phyloP scores from a whole-genome alignment of 495 filamentous ascomycete genomes.

The Aspergillus bertholletiae region DNA sequence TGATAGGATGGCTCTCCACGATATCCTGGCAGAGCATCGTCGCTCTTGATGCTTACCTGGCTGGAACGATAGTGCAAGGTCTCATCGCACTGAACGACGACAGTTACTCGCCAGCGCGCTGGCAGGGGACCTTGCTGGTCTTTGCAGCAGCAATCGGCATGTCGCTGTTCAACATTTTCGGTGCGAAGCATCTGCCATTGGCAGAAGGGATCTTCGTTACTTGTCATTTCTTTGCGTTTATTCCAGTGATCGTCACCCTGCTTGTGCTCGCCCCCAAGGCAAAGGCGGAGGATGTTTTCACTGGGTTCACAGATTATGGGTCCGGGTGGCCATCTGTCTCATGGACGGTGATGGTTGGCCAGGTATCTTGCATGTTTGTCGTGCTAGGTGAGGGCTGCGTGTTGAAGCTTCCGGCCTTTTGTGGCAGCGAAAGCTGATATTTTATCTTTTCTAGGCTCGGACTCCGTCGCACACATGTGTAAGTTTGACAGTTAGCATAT shows the following conservation, averaged over 20 bases:
- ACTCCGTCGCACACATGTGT: constrained; percentile 1
- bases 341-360: constrained; percentile 47
- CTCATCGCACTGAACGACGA: constrained; percentile 36
- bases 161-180: constrained; percentile 40
- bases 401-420: neutral
- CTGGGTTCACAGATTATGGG: constrained; percentile 43
- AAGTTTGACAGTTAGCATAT: neutral
- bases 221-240: constrained; percentile 39
- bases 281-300: constrained; percentile 40
- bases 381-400: constrained; percentile 17
- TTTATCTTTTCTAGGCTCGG: neutral
- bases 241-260: constrained; percentile 30
- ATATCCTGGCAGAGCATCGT: constrained; percentile 38
- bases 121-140: constrained; percentile 45
- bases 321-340: constrained; percentile 43
- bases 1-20: constrained; percentile 46
- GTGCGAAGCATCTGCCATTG: constrained; percentile 32
- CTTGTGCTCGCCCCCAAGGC: constrained; percentile 39
- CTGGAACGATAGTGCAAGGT: constrained; percentile 43
- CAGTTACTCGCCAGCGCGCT: constrained; percentile 28
- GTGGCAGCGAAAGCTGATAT: too few species aligned
- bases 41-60: constrained; percentile 37
- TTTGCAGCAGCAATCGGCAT: constrained; percentile 39
- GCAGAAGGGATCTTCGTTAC: constrained; percentile 36
- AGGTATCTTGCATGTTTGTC: constrained; percentile 34